These are phyloP conservation scores for Trichoderma sp. DNA, from an alignment of 2,329 filamentous ascomycete genomes.

Conservation along the genomic window DNA sequence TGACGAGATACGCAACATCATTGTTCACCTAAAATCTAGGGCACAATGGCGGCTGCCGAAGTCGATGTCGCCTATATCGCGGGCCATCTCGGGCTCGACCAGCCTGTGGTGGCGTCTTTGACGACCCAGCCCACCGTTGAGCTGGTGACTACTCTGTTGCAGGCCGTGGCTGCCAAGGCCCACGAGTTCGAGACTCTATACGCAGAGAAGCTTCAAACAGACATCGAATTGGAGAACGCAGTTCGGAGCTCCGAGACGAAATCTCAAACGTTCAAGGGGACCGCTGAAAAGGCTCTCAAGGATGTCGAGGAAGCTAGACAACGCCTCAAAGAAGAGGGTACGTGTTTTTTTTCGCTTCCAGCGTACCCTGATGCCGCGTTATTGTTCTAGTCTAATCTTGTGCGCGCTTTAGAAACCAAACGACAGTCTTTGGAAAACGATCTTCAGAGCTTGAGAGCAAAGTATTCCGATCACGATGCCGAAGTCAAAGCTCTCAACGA, in stretches of 20 bases:
- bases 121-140: slow-evolving; percentile 74
- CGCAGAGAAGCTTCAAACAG: slow-evolving; percentile 83
- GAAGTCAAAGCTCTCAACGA: slow-evolving; percentile 77
- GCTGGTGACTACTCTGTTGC: slow-evolving; percentile 74
- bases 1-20: slow-evolving; percentile 27
- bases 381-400: background rate
- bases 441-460: slow-evolving; percentile 50
- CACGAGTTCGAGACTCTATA: slow-evolving; percentile 81
- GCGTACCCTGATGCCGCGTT: background rate
- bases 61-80: slow-evolving; percentile 75
- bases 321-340: slow-evolving; percentile 84
- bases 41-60: slow-evolving; percentile 48
- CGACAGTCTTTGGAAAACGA: slow-evolving; percentile 79
- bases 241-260: slow-evolving; percentile 83
- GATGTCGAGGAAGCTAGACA: slow-evolving; percentile 81
- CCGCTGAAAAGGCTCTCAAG: slow-evolving; percentile 79
- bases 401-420: slow-evolving; percentile 64
- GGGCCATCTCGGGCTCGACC: slow-evolving; percentile 69
- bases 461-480: slow-evolving; percentile 43
- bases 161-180: slow-evolving; percentile 75
- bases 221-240: slow-evolving; percentile 91
- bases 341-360: slow-evolving; percentile 32
- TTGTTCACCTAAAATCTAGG: slow-evolving; percentile 23
- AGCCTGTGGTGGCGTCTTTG: slow-evolving; percentile 63
- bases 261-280: slow-evolving; percentile 78